These are phyloP conservation scores for Zygoascus flipseniorum DNA, from an alignment of 805 yeast species.

Conservation along the genomic window DNA sequence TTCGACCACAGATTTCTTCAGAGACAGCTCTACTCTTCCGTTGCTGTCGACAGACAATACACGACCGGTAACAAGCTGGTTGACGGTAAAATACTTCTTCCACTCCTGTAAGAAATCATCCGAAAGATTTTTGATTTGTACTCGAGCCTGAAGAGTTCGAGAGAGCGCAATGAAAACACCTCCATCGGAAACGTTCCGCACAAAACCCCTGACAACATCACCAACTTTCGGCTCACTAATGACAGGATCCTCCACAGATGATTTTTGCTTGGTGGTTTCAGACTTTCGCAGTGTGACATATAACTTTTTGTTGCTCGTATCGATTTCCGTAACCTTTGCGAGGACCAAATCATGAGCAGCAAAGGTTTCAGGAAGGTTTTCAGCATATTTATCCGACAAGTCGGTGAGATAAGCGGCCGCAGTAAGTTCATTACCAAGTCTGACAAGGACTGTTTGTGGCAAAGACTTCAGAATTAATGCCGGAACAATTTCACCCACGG, in stretches of 20 bases:
- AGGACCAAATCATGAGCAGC: conserved; percentile 16
- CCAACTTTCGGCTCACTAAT: conserved; percentile 57
- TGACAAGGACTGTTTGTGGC: conserved; percentile 27
- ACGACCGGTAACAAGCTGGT: conserved; percentile 70
- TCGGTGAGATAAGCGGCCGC: conserved; percentile 18
- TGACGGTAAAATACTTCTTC: conserved; percentile 65
- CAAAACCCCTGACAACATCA: conserved; percentile 70
- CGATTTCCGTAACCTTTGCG: conserved; percentile 31
- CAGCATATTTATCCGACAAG: conserved; percentile 16
- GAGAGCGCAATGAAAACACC: conserved; percentile 67
- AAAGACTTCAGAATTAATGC: conserved; percentile 23
- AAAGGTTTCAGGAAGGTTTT: conserved; percentile 9
- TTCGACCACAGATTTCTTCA: conserved; percentile 71
- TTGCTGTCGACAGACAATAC: conserved; percentile 41
- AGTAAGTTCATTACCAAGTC: conserved; percentile 24
- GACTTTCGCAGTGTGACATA: conserved; percentile 55
- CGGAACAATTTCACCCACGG: conserved; percentile 13
- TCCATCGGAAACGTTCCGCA: conserved; percentile 69
- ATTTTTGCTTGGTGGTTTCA: conserved; percentile 23
- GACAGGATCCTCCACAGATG: conserved; percentile 42
- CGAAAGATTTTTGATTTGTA: conserved; percentile 70
- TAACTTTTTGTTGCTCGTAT: conserved; percentile 42
- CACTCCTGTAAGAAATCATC: conserved; percentile 80
- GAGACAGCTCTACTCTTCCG: conserved; percentile 63
- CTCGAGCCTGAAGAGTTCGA: conserved; percentile 63